Evolutionary conservation across 108 stramenopile species (phyloP).

Genomic region (Skeletonema potamos): DNA sequence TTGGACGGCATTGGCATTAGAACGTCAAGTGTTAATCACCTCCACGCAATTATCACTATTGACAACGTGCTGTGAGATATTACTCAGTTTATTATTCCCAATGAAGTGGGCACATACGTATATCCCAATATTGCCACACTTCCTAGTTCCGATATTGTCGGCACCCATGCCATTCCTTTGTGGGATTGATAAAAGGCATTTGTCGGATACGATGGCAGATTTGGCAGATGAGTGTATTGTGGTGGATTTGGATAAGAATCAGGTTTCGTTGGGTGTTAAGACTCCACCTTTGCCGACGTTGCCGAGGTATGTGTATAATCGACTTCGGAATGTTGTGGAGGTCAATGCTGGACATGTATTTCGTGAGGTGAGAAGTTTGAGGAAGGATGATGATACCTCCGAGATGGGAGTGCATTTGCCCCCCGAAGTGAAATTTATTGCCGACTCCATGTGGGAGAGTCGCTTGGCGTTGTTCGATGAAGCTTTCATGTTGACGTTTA

Average conservation of each 20-base stretch:
- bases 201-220: constrained; percentile 65
- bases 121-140: constrained; percentile 81
- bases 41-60: constrained; percentile 83
- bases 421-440: constrained; percentile 27
- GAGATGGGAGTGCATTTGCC: constrained; percentile 25
- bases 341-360: constrained; percentile 77
- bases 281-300: constrained; percentile 64
- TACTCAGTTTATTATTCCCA: constrained; percentile 92
- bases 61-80: constrained; percentile 90
- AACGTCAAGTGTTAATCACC: constrained; percentile 84
- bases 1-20: constrained; percentile 83
- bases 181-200: constrained; percentile 80
- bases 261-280: constrained; percentile 59
- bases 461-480: constrained; percentile 67
- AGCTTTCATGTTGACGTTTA: constrained; percentile 75
- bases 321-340: constrained; percentile 61
- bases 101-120: constrained; percentile 94
- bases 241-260: constrained; percentile 87
- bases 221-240: constrained; percentile 84
- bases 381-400: constrained; percentile 31
- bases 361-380: constrained; percentile 71
- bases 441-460: constrained; percentile 67
- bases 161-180: constrained; percentile 90
- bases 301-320: constrained; percentile 69
- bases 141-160: constrained; percentile 83